Evolutionary conservation across 805 yeast species (phyloP).

Genomic region (Starmera caribaea): DNA sequence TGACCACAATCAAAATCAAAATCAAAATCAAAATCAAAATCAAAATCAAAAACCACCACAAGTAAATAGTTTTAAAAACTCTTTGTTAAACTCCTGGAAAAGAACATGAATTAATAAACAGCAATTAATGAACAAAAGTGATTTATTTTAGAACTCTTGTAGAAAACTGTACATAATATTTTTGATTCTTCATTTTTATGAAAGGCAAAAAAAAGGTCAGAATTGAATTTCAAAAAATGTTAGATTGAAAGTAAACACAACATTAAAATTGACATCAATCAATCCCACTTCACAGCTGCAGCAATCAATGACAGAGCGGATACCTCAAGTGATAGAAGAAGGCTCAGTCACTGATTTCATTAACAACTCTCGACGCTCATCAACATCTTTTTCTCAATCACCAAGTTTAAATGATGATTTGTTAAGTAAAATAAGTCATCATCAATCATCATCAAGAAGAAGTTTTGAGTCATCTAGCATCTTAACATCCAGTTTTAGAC

Average conservation of each 20-base stretch:
- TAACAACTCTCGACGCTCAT: constrained; percentile 5
- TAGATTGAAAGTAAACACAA: background rate
- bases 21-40: background rate
- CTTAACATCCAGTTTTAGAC: constrained; percentile 19
- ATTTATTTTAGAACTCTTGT: too few relatives aligned
- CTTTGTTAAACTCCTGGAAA: constrained; percentile 16
- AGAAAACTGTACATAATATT: too few relatives aligned
- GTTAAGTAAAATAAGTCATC: constrained; percentile 16
- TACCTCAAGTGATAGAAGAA: background rate
- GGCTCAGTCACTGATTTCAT: background rate
- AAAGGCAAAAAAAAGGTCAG: too few relatives aligned
- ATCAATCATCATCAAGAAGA: constrained; percentile 14
- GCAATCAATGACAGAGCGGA: background rate
- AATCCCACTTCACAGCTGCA: too few relatives aligned
- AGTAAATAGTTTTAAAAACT: constrained; percentile 7
- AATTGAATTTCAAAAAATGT: too few relatives aligned
- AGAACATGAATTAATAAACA: constrained; percentile 2
- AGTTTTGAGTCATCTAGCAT: constrained; percentile 23
- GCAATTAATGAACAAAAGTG: too few relatives aligned
- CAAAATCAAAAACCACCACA: background rate
- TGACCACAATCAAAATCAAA: background rate
- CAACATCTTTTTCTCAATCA: constrained; percentile 6
- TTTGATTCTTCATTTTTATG: too few relatives aligned
- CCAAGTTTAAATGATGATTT: constrained; percentile 25
- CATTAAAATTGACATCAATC: background rate